Evolutionary conservation across 2,329 filamentous ascomycete species (phyloP).

Genomic region (Setomelanomma holmii): DNA sequence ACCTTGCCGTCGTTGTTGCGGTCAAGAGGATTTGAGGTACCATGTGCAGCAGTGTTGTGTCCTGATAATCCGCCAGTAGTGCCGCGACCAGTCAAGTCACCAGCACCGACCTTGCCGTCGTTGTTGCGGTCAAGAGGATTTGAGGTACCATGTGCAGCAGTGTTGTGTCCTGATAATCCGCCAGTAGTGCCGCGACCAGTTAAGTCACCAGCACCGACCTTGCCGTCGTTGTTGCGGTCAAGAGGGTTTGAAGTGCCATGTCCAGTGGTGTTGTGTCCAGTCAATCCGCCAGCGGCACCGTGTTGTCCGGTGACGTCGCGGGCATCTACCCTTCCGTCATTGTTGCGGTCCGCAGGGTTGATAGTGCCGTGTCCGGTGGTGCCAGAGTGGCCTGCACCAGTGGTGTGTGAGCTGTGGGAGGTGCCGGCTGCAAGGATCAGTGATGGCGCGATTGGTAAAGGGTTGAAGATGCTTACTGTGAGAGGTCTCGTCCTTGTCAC

Average conservation of each 20-base stretch:
- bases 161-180: conserved; percentile 3
- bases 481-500: conserved; percentile 3
- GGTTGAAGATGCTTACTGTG: neutral
- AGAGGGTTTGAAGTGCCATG: neutral
- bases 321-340: conserved; percentile 2
- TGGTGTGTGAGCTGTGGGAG: conserved; percentile 1
- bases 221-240: conserved; percentile 4
- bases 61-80: conserved; percentile 1
- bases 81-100: conserved; percentile 1
- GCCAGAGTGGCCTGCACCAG: neutral
- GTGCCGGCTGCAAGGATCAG: neutral
- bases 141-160: neutral
- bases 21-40: neutral
- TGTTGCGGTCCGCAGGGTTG: conserved; percentile 2
- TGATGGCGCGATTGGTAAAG: neutral
- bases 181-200: neutral
- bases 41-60: neutral
- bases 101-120: neutral
- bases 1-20: neutral
- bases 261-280: neutral
- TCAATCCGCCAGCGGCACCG: neutral
- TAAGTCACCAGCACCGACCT: neutral
- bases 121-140: conserved; percentile 3
- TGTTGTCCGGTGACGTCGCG: conserved; percentile 2
- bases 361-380: conserved; percentile 1